phyloP scores from a whole-genome alignment of 768 basidiomycete species.

The Russula virescens region DNA sequence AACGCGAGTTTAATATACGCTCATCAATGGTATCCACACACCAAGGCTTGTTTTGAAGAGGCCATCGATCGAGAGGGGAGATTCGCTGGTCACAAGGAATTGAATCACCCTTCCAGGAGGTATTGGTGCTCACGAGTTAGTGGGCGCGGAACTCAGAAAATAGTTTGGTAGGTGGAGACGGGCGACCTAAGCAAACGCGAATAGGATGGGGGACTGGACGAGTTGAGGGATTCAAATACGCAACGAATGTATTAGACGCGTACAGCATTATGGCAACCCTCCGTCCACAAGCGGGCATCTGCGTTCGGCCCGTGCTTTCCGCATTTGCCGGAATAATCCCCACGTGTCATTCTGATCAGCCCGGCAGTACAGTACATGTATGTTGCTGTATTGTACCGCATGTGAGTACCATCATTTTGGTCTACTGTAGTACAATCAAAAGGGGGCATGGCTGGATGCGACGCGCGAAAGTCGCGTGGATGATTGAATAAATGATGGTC shows the following conservation, averaged over 20 bases:
- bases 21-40: neutral
- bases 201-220: neutral
- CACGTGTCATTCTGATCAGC: too few species aligned
- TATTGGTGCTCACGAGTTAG: neutral
- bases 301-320: neutral
- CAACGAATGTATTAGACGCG: neutral
- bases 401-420: too few species aligned
- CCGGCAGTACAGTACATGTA: too few species aligned
- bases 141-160: neutral
- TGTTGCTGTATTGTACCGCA: too few species aligned
- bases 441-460: neutral
- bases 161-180: neutral
- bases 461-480: neutral
- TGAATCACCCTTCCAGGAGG: neutral
- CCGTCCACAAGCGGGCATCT: neutral
- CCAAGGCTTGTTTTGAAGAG: conserved; percentile 15
- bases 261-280: neutral
- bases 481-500: conserved; percentile 1
- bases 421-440: neutral
- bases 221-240: too few species aligned
- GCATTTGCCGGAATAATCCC: too few species aligned
- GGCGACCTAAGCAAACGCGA: neutral
- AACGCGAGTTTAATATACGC: neutral
- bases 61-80: conserved; percentile 1
- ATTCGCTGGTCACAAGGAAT: neutral